phyloP scores from a whole-genome alignment of 2,329 filamentous ascomycete species.

The Curvularia sp. region DNA sequence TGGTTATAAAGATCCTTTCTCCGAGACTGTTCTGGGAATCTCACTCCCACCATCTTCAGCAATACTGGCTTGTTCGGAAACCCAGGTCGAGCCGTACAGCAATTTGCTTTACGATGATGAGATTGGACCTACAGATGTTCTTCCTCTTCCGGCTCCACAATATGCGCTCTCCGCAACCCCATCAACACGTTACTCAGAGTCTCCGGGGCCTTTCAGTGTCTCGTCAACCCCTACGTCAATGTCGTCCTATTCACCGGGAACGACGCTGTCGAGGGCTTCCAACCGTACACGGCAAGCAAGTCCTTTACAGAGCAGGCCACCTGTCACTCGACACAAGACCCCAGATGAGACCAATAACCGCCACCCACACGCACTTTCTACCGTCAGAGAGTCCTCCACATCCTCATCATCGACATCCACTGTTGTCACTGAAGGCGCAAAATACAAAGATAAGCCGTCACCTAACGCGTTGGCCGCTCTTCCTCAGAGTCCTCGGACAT shows the following conservation, averaged over 20 bases:
- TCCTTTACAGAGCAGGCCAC: conserved; percentile 64
- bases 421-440: conserved; percentile 62
- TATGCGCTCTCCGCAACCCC: conserved; percentile 74
- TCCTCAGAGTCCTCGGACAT: conserved; percentile 62
- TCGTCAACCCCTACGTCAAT: conserved; percentile 81
- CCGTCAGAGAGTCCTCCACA: conserved; percentile 72
- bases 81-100: conserved; percentile 36
- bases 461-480: conserved; percentile 36
- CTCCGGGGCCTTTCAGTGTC: conserved; percentile 74
- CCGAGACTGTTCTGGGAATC: conserved; percentile 55
- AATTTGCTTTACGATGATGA: conserved; percentile 49
- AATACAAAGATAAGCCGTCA: conserved; percentile 51
- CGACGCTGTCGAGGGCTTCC: conserved; percentile 57
- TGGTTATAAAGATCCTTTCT: conserved; percentile 51
- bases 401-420: conserved; percentile 78
- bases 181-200: conserved; percentile 78
- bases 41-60: conserved; percentile 49
- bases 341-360: conserved; percentile 58
- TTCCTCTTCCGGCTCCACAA: conserved; percentile 72
- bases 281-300: conserved; percentile 63
- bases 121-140: conserved; percentile 67
- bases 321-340: conserved; percentile 65
- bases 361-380: conserved; percentile 66
- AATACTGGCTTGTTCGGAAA: conserved; percentile 37
- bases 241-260: conserved; percentile 74